Evolutionary conservation across 768 basidiomycete species (phyloP), one percentile per base, ranked within the genome.

Genomic region (Tricholoma bakamatsutake): DNA sequence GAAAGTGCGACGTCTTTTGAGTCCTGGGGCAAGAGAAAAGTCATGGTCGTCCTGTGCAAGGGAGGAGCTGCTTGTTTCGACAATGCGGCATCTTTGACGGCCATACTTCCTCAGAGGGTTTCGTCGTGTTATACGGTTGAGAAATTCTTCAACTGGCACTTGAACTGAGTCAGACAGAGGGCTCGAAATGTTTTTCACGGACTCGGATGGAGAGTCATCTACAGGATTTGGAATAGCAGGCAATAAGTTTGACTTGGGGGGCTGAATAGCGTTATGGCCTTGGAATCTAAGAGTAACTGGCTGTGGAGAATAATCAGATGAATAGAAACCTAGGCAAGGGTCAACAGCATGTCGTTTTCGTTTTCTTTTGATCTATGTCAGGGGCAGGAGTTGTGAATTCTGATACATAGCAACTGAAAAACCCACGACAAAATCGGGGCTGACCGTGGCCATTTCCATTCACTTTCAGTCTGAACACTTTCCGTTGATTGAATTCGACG

Each of bases 271-370:
- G 28, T n/a, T 17, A 48, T 8, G 28, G n/a, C 30, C 12, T 10
- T 24, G 3, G 43, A 12, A 24, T 13, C 21, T 24, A 45, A 12
- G 5, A 27, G 30, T 31, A 31, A 10, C 46, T 17, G n/a, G 46
- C 17, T 8, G 46, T 12, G 46, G 45, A 3, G 45, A 30, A 30
- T 28, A n/a, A n/a, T 55, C 47, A 35, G 37, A 66, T 50, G 56
- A 43, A 42, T 73, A 76, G 56, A 73, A 75, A 2, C 74, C 72
- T 17, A 73, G 63, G 51, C 73, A 74, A n/a, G 73, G 72, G 56
- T 76, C 73, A 33, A 73, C 70, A n/a, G 52, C 21, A 28, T 61
- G 61, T 28, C 68, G 65, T 37, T 61, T 67, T 12, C 72, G 68
- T 53, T 65, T 70, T 30, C 68, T 61, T 42, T 58, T 64, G 18